These are phyloP conservation scores for Ceriops tagal DNA, from an alignment of 345 rosid genomes.

Conservation along the genomic window DNA sequence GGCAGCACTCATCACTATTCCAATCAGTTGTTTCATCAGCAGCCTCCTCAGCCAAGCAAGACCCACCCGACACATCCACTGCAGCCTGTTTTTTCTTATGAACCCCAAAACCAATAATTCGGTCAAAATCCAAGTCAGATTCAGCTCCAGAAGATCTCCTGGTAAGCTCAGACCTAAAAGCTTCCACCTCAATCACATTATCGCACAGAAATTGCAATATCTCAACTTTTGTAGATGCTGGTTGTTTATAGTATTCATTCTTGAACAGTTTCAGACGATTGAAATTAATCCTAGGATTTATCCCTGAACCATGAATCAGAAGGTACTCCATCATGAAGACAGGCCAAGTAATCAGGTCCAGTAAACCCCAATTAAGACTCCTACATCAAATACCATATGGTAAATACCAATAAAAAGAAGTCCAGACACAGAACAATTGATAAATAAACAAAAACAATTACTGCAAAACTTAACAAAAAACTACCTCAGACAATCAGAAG, in stretches of 20 bases:
- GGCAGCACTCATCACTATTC: slow-evolving; percentile 90
- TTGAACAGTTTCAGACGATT: slow-evolving; percentile 49
- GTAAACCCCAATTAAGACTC: slow-evolving; percentile 83
- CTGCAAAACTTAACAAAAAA: slow-evolving; percentile 13
- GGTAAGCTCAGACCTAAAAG: slow-evolving; percentile 66
- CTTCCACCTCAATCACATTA: slow-evolving; percentile 72
- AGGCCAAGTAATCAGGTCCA: slow-evolving; percentile 88
- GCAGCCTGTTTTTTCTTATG: slow-evolving; percentile 50
- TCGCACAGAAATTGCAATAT: slow-evolving; percentile 71
- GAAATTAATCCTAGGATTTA: slow-evolving; percentile 54
- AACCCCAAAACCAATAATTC: slow-evolving; percentile 43
- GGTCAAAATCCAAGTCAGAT: slow-evolving; percentile 56
- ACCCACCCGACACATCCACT: slow-evolving; percentile 45
- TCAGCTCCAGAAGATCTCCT: slow-evolving; percentile 68
- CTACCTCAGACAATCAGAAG: slow-evolving; percentile 89
- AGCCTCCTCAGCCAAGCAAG: slow-evolving; percentile 50
- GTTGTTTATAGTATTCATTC: slow-evolving; percentile 68
- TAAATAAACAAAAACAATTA: background rate
- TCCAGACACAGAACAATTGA: slow-evolving; percentile 3
- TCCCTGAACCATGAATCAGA: slow-evolving; percentile 54
- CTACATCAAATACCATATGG: slow-evolving; percentile 42
- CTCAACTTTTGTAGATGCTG: slow-evolving; percentile 60
- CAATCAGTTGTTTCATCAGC: slow-evolving; percentile 54
- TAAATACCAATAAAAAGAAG: slow-evolving; percentile 19
- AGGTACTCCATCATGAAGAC: slow-evolving; percentile 75